Evolutionary conservation across 1,139 yeast genomes (phyloP).

Genomic region (Geotrichum klebahnii): DNA sequence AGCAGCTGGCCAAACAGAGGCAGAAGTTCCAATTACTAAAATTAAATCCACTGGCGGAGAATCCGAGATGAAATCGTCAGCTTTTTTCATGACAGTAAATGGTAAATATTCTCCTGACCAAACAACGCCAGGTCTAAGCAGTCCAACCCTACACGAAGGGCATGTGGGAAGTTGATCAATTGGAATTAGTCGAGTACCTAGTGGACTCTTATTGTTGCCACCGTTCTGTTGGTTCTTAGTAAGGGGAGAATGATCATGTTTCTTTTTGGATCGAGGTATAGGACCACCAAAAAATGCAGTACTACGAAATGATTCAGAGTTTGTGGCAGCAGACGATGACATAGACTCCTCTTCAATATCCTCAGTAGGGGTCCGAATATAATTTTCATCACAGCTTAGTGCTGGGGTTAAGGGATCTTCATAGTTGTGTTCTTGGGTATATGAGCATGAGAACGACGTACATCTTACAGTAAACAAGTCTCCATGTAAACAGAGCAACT

Average conservation of each 20-base stretch:
- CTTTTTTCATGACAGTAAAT: constrained; percentile 53
- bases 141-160: constrained; percentile 59
- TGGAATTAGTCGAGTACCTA: constrained; percentile 35
- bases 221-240: neutral
- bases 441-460: constrained; percentile 70
- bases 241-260: neutral
- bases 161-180: constrained; percentile 65
- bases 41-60: constrained; percentile 57
- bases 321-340: constrained; percentile 11
- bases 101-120: constrained; percentile 91
- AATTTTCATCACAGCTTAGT: constrained; percentile 39
- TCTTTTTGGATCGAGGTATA: constrained; percentile 4
- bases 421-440: constrained; percentile 50
- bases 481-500: constrained; percentile 71
- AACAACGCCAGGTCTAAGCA: constrained; percentile 81
- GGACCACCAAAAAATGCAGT: constrained; percentile 13
- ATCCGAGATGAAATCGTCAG: constrained; percentile 65
- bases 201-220: neutral
- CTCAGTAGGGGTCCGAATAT: neutral
- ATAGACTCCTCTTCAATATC: constrained; percentile 36
- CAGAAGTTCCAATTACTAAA: constrained; percentile 79
- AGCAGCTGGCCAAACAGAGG: constrained; percentile 86
- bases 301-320: constrained; percentile 3
- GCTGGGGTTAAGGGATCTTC: constrained; percentile 62
- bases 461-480: constrained; percentile 68